Conservation (phyloP, 345 rosid genomes). For the Rhodamnia argentea region DNA sequence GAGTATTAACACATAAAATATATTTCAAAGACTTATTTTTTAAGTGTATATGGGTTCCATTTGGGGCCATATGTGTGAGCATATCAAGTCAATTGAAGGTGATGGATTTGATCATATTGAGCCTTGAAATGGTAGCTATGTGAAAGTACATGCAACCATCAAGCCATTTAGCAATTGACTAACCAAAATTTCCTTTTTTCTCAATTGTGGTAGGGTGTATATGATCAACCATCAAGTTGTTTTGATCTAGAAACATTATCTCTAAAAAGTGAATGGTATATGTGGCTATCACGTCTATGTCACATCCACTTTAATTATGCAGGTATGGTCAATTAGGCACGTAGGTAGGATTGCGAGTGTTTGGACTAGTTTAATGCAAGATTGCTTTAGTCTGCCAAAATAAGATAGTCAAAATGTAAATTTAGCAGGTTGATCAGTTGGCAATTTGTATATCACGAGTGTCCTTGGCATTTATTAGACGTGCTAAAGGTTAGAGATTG, state of each 20-base stretch:
- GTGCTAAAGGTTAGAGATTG: background rate
- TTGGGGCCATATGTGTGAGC: background rate
- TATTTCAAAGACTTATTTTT: background rate
- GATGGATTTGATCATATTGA: background rate
- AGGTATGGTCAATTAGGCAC: background rate
- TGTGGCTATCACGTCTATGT: background rate
- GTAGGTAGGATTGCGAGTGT: background rate
- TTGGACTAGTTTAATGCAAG: background rate
- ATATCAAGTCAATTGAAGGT: background rate
- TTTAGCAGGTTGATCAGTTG: background rate
- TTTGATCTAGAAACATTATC: background rate
- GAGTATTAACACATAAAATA: background rate
- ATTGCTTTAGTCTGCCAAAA: background rate
- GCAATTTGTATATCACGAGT: background rate
- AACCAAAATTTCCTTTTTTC: background rate
- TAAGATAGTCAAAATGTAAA: background rate
- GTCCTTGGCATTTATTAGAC: background rate
- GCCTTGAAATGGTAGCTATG: background rate
- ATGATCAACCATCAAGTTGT: background rate
- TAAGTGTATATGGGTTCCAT: background rate
- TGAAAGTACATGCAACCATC: background rate
- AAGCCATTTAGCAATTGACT: background rate
- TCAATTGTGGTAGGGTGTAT: background rate
- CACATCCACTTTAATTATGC: background rate
- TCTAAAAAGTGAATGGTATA: background rate